phyloP scores from a whole-genome alignment of 768 basidiomycete genomes.

The Pilatotrama ljubarskyi region DNA sequence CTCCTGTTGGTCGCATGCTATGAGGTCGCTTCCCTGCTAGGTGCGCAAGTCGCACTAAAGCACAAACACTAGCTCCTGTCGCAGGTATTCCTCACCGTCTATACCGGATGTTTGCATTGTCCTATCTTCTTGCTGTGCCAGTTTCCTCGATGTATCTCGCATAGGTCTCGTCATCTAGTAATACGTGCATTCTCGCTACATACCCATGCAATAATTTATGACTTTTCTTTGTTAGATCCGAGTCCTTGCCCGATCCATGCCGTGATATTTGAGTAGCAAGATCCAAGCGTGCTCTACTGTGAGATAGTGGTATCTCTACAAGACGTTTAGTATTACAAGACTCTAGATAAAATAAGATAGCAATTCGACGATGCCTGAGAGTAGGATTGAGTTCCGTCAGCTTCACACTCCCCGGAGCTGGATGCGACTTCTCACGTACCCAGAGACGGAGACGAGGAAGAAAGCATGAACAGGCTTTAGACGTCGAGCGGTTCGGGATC shows the following conservation, averaged over 20 bases:
- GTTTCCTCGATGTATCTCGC: background rate
- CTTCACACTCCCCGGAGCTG: no score
- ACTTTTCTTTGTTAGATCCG: background rate
- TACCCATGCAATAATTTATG: slow-evolving; percentile 9
- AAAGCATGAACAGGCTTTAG: background rate
- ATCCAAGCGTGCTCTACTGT: background rate
- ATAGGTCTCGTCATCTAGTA: background rate
- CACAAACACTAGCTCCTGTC: slow-evolving; percentile 7
- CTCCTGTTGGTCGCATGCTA: slow-evolving; percentile 77
- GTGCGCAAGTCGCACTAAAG: slow-evolving; percentile 32
- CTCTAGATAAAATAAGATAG: slow-evolving; percentile 13
- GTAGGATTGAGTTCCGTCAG: background rate
- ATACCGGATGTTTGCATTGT: background rate
- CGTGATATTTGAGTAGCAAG: no score
- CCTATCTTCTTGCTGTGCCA: background rate
- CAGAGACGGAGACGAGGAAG: background rate
- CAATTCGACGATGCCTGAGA: background rate
- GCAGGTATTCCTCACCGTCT: background rate
- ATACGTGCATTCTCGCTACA: background rate
- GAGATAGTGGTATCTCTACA: background rate
- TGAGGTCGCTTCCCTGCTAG: slow-evolving; percentile 55
- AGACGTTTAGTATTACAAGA: background rate
- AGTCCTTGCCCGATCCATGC: background rate
- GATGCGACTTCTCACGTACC: background rate
- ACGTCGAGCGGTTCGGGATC: slow-evolving; percentile 15